Percentiles rank a stretch among this genome's conserved stretches.
These are phyloP conservation scores for Monosporascus cannonballus DNA, from an alignment of 2,329 filamentous ascomycete genomes.

Conservation along the genomic window DNA sequence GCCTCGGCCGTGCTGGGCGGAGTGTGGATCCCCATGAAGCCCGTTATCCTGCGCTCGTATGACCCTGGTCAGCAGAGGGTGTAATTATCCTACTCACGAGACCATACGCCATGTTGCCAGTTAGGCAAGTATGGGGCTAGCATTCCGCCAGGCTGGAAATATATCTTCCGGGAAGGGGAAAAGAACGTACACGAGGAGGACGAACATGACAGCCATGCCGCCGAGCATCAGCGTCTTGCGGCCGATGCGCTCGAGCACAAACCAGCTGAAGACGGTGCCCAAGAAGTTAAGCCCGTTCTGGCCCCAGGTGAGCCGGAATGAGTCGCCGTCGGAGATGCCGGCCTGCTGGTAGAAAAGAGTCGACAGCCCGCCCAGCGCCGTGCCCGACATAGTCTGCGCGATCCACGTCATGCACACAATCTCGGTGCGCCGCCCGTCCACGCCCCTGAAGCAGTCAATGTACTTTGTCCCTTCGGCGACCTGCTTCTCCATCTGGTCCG, in stretches of 20 bases:
- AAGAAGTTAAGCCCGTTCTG: conserved; percentile 32
- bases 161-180: background rate
- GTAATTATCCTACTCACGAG: too few relatives aligned
- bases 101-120: too few relatives aligned
- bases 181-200: conserved; percentile 30
- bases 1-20: conserved; percentile 35
- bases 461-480: conserved; percentile 30
- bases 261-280: conserved; percentile 36
- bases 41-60: conserved; percentile 18
- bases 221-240: conserved; percentile 33
- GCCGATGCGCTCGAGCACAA: conserved; percentile 31
- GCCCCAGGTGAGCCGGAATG: conserved; percentile 29
- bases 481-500: conserved; percentile 33
- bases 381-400: conserved; percentile 25
- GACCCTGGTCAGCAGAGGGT: too few relatives aligned
- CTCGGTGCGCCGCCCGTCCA: conserved; percentile 31
- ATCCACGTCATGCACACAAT: conserved; percentile 29
- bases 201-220: conserved; percentile 33
- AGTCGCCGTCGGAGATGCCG: conserved; percentile 24
- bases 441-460: conserved; percentile 33
- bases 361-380: conserved; percentile 26
- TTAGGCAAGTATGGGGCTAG: background rate
- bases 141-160: background rate
- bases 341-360: conserved; percentile 32
- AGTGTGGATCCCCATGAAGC: conserved; percentile 22